Conservation (phyloP, 225 moss, liverwort and hornwort species). For the Climacium dendroides region DNA sequence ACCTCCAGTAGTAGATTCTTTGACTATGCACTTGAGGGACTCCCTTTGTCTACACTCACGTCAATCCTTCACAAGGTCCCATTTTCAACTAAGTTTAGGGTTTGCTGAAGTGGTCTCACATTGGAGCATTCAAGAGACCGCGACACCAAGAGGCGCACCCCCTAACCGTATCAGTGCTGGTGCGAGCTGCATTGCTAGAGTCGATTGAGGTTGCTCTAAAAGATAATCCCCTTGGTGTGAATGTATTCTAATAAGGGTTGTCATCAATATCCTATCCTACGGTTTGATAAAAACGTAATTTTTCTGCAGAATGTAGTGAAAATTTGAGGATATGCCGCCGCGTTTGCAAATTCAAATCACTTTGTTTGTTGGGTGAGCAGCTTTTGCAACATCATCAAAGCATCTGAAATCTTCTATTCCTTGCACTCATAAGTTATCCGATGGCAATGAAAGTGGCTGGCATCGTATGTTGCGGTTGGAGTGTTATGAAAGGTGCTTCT, state of each 20-base stretch:
- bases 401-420: not conserved
- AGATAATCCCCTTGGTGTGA: not conserved
- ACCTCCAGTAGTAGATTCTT: not conserved
- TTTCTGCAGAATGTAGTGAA: not conserved
- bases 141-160: not conserved
- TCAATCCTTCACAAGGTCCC: not conserved
- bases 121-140: not conserved
- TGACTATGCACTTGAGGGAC: not conserved
- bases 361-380: too few relatives aligned
- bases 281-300: too few relatives aligned
- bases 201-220: not conserved
- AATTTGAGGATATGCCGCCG: not conserved
- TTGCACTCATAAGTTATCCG: not conserved
- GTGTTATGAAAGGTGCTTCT: not conserved
- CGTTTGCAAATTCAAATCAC: not conserved
- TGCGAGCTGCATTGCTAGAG: not conserved
- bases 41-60: not conserved
- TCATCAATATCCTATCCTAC: not conserved
- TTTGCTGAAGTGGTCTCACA: not conserved
- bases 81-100: not conserved
- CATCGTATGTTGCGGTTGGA: not conserved
- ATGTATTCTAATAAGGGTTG: not conserved
- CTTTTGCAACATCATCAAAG: not conserved
- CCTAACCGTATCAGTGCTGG: too few relatives aligned
- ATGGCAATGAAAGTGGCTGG: not conserved